A percentile compares a stretch with the other conserved stretches of the same genome.
These are phyloP conservation scores for Talaromyces marneffei DNA, from an alignment of 2,329 filamentous ascomycete genomes.

Conservation along the genomic window DNA sequence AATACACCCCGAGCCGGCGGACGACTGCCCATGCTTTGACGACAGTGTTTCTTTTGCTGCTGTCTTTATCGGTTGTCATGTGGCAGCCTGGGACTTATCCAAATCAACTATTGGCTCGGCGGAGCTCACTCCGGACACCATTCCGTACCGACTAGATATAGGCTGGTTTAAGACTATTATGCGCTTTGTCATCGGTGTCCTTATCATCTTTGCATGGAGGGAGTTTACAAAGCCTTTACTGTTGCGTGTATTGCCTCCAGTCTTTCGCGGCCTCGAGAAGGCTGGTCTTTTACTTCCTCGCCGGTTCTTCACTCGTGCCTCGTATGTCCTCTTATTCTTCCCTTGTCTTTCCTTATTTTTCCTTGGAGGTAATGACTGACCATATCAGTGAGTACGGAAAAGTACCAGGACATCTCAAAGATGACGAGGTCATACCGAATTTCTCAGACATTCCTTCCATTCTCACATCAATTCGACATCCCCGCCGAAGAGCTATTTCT, in stretches of 20 bases:
- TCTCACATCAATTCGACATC: slow-evolving; percentile 73
- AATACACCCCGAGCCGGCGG: slow-evolving; percentile 89
- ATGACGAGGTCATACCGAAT: slow-evolving; percentile 84
- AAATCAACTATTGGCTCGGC: slow-evolving; percentile 51
- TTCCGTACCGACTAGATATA: slow-evolving; percentile 62
- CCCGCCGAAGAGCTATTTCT: slow-evolving; percentile 72
- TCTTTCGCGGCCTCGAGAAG: slow-evolving; percentile 81
- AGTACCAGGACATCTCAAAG: slow-evolving; percentile 65
- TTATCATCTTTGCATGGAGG: slow-evolving; percentile 83
- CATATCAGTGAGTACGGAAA: slow-evolving; percentile 64
- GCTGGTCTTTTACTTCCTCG: slow-evolving; percentile 74
- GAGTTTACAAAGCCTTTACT: slow-evolving; percentile 81
- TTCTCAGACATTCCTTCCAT: slow-evolving; percentile 82
- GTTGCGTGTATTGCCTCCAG: slow-evolving; percentile 69
- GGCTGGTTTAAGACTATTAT: slow-evolving; percentile 59
- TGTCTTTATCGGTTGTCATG: slow-evolving; percentile 76
- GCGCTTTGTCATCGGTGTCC: slow-evolving; percentile 71
- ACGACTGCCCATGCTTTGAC: slow-evolving; percentile 95
- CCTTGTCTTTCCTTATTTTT: not conserved
- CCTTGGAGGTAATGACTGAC: slow-evolving; percentile 1
- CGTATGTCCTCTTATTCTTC: slow-evolving; percentile 41
- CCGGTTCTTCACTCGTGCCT: slow-evolving; percentile 84
- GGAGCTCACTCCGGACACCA: slow-evolving; percentile 52
- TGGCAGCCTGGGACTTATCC: slow-evolving; percentile 77
- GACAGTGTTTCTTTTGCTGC: slow-evolving; percentile 91